Conservation (phyloP, 208 protist genomes). For the Leishmania tarentolae region DNA sequence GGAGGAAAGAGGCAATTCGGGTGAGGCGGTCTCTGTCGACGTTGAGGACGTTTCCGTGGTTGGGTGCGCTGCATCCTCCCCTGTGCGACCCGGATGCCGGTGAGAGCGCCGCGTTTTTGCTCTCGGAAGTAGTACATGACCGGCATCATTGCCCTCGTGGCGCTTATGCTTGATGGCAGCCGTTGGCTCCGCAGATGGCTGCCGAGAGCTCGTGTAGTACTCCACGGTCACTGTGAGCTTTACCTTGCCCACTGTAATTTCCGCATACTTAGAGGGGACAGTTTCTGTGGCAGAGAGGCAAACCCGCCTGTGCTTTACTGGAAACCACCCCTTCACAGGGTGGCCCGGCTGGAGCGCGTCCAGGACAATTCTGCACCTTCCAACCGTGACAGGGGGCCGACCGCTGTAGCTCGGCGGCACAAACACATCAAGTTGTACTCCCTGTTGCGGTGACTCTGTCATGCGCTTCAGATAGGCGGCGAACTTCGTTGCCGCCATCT, state of each 20-base stretch:
- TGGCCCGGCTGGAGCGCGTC: slow-evolving; percentile 42
- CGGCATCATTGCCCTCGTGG: slow-evolving; percentile 13
- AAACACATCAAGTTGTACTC: slow-evolving; percentile 75
- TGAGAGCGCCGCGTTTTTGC: slow-evolving; percentile 28
- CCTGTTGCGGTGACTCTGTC: slow-evolving; percentile 50
- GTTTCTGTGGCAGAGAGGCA: not conserved
- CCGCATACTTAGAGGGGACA: not conserved
- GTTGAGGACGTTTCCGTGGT: slow-evolving; percentile 3
- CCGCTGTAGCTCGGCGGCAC: slow-evolving; percentile 87
- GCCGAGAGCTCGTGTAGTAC: slow-evolving; percentile 40
- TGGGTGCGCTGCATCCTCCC: not conserved
- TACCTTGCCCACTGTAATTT: slow-evolving; percentile 49
- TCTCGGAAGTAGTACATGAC: slow-evolving; percentile 11
- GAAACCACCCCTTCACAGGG: slow-evolving; percentile 74
- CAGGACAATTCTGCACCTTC: slow-evolving; percentile 58
- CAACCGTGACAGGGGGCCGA: slow-evolving; percentile 55
- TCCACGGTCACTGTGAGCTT: slow-evolving; percentile 52
- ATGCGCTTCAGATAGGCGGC: slow-evolving; percentile 67
- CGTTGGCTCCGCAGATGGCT: not conserved
- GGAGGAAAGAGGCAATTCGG: slow-evolving; percentile 2
- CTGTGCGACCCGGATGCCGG: slow-evolving; percentile 15
- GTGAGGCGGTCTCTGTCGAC: slow-evolving; percentile 1
- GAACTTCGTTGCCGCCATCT: slow-evolving; percentile 58
- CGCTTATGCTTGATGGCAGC: slow-evolving; percentile 19
- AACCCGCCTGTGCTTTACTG: slow-evolving; percentile 49